Percentiles rank a stretch among this genome's conserved stretches.
Evolutionary conservation across 257 asterid species (phyloP).

Genomic region (Penstemon davidsonii): DNA sequence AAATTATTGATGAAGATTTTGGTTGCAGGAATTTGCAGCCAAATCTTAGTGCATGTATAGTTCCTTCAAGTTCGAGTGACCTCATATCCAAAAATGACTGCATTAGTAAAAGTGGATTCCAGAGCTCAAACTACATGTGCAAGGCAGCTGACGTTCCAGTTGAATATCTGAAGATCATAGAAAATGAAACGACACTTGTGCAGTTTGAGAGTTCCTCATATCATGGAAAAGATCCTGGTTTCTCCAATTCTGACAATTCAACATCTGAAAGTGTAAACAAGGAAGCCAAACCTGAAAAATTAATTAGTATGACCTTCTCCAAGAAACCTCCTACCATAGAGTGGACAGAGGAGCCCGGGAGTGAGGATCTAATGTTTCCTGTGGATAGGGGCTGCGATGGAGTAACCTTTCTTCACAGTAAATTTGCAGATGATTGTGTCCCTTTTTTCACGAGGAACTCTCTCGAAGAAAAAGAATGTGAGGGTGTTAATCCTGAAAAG

Average conservation of each 20-base stretch:
- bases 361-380: conserved; percentile 29
- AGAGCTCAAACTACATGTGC: conserved; percentile 28
- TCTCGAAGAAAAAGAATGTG: conserved; percentile 36
- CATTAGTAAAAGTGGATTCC: conserved; percentile 22
- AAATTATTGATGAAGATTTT: conserved; percentile 27
- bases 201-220: conserved; percentile 25
- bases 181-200: conserved; percentile 23
- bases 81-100: conserved; percentile 20
- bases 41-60: conserved; percentile 30
- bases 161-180: conserved; percentile 30
- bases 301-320: conserved; percentile 51
- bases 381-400: conserved; percentile 23
- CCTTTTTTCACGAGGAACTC: conserved; percentile 57
- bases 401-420: conserved; percentile 30
- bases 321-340: conserved; percentile 65
- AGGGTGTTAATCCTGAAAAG: conserved; percentile 31
- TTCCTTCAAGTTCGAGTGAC: conserved; percentile 26
- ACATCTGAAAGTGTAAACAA: conserved; percentile 28
- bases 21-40: conserved; percentile 30
- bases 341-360: conserved; percentile 42
- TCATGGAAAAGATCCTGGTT: conserved; percentile 27
- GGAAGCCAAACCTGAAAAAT: conserved; percentile 41
- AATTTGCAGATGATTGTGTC: conserved; percentile 37
- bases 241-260: conserved; percentile 24
- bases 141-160: conserved; percentile 29